Percentiles rank a stretch among this genome's conserved stretches.
Evolutionary conservation across 2,329 filamentous ascomycete genomes (phyloP).

Genomic region (Microsporum audouinii): DNA sequence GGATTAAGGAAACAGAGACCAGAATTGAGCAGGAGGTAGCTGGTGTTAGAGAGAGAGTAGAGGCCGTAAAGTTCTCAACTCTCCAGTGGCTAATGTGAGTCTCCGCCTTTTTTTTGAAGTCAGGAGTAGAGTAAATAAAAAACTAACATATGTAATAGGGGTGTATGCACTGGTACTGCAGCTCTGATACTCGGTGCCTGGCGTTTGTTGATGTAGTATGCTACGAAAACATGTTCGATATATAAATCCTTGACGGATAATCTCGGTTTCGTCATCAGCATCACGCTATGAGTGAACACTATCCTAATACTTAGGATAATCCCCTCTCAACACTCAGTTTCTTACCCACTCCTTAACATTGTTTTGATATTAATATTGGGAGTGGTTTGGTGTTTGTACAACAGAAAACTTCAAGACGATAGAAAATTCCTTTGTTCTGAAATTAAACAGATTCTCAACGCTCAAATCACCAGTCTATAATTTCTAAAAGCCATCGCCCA

Average conservation of each 20-base stretch:
- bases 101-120: conserved; percentile 23
- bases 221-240: too few relatives aligned
- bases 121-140: conserved; percentile 17
- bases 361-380: neutral
- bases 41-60: conserved; percentile 76
- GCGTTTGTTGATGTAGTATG: conserved; percentile 49
- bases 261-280: neutral
- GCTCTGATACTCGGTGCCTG: conserved; percentile 57
- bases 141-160: conserved; percentile 30
- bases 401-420: conserved; percentile 4
- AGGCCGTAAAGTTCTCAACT: conserved; percentile 96
- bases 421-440: conserved; percentile 5
- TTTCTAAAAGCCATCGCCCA: neutral
- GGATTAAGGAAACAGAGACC: conserved; percentile 97
- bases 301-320: neutral
- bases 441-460: neutral
- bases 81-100: conserved; percentile 96
- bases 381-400: neutral
- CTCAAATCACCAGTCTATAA: neutral
- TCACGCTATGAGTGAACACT: neutral
- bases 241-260: neutral
- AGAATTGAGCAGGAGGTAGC: conserved; percentile 97
- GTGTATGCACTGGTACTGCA: conserved; percentile 55
- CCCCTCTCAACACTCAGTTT: neutral
- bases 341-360: neutral